Conservation (phyloP, 768 basidiomycete genomes). For the Mycena pura region DNA sequence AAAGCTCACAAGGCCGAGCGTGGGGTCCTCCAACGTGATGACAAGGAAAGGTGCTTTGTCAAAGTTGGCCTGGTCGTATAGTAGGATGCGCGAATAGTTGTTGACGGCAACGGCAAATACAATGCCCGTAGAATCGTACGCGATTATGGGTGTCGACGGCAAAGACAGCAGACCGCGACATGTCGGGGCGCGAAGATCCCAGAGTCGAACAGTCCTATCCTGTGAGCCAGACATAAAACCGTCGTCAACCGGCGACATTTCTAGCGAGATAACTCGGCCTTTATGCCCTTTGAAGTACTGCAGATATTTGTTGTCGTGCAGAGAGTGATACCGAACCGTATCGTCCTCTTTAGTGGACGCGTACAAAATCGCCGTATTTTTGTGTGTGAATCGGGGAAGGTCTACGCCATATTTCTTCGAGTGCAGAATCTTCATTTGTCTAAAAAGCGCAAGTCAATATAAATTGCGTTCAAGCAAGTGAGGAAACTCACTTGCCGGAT, state of each 20-base stretch:
- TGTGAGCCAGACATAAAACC: conserved; percentile 94
- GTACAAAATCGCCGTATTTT: conserved; percentile 81
- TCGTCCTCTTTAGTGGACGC: conserved; percentile 97
- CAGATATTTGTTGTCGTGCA: conserved; percentile 96
- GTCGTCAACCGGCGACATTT: conserved; percentile 92
- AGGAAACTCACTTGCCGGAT: conserved; percentile 86
- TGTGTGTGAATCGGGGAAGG: conserved; percentile 94
- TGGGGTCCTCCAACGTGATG: conserved; percentile 83
- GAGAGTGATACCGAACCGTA: conserved; percentile 90
- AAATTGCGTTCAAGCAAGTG: conserved; percentile 26
- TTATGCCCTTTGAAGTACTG: conserved; percentile 97
- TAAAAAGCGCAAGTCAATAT: conserved; percentile 39
- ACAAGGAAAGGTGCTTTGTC: conserved; percentile 93
- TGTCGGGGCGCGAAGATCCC: conserved; percentile 86
- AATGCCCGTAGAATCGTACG: conserved; percentile 83
- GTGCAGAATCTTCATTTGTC: conserved; percentile 77
- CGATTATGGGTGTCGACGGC: conserved; percentile 76
- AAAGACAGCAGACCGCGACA: conserved; percentile 83
- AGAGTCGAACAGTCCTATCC: conserved; percentile 94
- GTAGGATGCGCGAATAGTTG: conserved; percentile 77
- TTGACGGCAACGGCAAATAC: conserved; percentile 91
- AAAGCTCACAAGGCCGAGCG: conserved; percentile 73
- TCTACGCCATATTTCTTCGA: conserved; percentile 98
- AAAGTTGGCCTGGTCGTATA: conserved; percentile 86
- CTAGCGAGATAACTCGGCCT: conserved; percentile 85